Evolutionary conservation across 1,139 yeast species (phyloP).

Genomic region (Diutina neorugosa): DNA sequence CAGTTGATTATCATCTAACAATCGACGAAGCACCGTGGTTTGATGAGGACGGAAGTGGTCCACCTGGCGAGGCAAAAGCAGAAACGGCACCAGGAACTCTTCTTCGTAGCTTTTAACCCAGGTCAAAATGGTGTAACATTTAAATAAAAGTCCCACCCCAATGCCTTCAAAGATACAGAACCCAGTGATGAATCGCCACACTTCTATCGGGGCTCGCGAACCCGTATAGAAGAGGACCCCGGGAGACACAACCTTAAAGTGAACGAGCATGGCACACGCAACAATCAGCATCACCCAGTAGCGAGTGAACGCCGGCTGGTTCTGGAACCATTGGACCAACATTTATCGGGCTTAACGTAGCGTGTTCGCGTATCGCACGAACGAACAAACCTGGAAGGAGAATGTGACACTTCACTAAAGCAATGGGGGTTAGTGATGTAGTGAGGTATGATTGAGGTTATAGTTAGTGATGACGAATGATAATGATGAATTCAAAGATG

Average conservation of each 20-base stretch:
- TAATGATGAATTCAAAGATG: too few relatives aligned
- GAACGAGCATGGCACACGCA: neutral
- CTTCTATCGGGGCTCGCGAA: neutral
- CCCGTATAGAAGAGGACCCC: neutral
- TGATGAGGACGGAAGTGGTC: neutral
- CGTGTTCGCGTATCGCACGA: too few relatives aligned
- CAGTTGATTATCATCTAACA: neutral
- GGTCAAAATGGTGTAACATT: neutral
- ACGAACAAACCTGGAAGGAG: too few relatives aligned
- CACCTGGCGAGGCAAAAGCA: neutral
- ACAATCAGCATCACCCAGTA: neutral
- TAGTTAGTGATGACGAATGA: too few relatives aligned
- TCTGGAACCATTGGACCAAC: neutral
- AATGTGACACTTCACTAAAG: too few relatives aligned
- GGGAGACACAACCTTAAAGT: neutral
- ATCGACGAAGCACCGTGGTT: neutral
- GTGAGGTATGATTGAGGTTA: too few relatives aligned
- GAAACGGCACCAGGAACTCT: neutral
- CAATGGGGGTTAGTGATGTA: too few relatives aligned
- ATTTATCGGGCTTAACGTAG: neutral
- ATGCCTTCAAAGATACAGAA: neutral
- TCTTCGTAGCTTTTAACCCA: neutral
- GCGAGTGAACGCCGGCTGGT: neutral
- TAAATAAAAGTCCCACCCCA: neutral
- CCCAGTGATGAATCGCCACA: constrained; percentile 1